Evolutionary conservation across 306 rosid species (phyloP).

Genomic region (Begonia masoniana): DNA sequence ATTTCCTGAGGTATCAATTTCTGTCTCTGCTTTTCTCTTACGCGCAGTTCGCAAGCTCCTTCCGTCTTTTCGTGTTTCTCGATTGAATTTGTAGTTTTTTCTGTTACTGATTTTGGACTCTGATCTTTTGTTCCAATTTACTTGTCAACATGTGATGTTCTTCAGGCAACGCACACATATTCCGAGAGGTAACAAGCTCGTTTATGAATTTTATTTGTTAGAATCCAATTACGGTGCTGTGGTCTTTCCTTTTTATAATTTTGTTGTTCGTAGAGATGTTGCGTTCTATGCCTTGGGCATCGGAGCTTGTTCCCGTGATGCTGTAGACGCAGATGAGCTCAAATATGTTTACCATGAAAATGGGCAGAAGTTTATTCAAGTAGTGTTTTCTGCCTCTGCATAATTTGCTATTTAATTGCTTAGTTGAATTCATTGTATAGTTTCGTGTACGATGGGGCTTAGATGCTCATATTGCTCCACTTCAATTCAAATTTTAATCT

Average conservation of each 20-base stretch:
- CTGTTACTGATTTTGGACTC: slow-evolving; percentile 3
- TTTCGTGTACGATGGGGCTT: no score
- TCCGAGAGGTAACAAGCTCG: slow-evolving; percentile 47
- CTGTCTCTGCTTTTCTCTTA: slow-evolving; percentile 5
- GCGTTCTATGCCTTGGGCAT: slow-evolving; percentile 76
- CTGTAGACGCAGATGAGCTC: slow-evolving; percentile 71
- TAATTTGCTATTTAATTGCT: background rate
- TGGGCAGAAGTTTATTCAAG: slow-evolving; percentile 68
- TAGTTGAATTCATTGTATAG: no score
- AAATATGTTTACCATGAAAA: slow-evolving; percentile 70
- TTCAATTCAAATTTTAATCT: background rate
- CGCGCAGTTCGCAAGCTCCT: background rate
- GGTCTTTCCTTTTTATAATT: background rate
- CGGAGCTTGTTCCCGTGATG: slow-evolving; percentile 65
- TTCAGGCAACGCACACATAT: slow-evolving; percentile 43
- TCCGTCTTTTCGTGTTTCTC: background rate
- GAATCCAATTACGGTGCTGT: background rate
- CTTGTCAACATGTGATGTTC: background rate
- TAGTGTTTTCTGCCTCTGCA: slow-evolving; percentile 8
- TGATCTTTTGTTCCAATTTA: slow-evolving; percentile 11
- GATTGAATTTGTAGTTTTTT: slow-evolving; percentile 1
- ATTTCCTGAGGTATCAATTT: slow-evolving; percentile 46
- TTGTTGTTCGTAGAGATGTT: slow-evolving; percentile 48
- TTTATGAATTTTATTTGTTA: background rate
- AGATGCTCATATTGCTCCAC: no score